Base-by-base conservation (phyloP, 2,329 filamentous ascomycete species). In the Colletotrichum musae region DNA sequence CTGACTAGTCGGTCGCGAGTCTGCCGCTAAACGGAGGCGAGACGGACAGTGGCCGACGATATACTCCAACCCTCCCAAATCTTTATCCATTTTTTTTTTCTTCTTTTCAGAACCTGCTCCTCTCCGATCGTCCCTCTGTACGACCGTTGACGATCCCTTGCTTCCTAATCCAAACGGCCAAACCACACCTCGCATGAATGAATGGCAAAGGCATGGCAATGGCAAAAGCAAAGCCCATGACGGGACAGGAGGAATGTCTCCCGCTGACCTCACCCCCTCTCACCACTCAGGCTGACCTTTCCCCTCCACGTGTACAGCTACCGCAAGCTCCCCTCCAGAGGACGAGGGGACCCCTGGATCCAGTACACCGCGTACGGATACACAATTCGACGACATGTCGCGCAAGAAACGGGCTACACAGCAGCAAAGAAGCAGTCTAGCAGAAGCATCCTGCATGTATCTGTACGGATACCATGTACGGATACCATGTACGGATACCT, bases 261-360 rank as follows among this genome's bases (percentile, higher is more conserved):
- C 6, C 58, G 50, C 50, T 43, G 54, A 53, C 50, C 48, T 66
- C 18, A 48, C 56, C 47, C 24, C 32, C 12, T 7, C 43, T 52
- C 13, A 36, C 53, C 32, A 41, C 41, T 57, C n/a, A 28, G n/a
- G 45, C 54, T 52, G 16, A 53, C 32, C 62, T 61, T 36, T 36
- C 36, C 15, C 21, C 48, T 60, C 63, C 63, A 66, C 57, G 63
- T 66, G 63, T 56, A 61, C 50, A 66, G 48, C 24, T 54, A 54
- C 39, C 63, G 41, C n/a, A 47, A 41, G 16, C 59, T 39, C 59
- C 54, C 48, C 50, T 62, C n/a, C 41, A 16, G 39, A 24, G 24
- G 54, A 50, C 26, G 59, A 53, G 47, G 59, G 41, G 59, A 53
- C 59, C 59, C 59, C 50, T 54, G 58, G 21, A 54, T 54, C 50